phyloP scores from a whole-genome alignment of 2,329 filamentous ascomycete genomes.

The Huntiella omanensis region DNA sequence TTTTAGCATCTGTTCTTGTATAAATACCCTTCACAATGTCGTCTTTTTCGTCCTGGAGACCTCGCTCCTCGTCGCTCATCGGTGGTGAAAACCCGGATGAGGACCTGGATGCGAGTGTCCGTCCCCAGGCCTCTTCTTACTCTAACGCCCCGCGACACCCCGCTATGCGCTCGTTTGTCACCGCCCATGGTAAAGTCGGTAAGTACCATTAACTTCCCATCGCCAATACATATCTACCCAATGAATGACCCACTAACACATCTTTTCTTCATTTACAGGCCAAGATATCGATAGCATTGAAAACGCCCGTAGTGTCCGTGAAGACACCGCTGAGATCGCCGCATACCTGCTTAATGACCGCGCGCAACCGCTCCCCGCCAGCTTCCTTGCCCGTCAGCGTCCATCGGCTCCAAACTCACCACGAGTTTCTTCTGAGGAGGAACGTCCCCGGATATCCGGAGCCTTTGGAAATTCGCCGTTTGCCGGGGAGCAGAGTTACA shows the following conservation, averaged over 20 bases:
- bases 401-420: conserved; percentile 17
- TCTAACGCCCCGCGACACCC: conserved; percentile 20
- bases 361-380: conserved; percentile 18
- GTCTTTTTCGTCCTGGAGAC: conserved; percentile 29
- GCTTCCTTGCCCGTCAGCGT: conserved; percentile 16
- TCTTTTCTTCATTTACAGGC: background rate
- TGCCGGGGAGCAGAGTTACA: background rate
- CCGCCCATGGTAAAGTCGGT: conserved; percentile 41
- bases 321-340: conserved; percentile 74
- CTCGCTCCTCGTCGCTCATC: conserved; percentile 16
- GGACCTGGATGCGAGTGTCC: conserved; percentile 10
- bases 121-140: conserved; percentile 11
- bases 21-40: conserved; percentile 3
- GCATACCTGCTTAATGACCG: conserved; percentile 59
- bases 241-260: background rate
- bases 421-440: conserved; percentile 15
- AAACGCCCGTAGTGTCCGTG: conserved; percentile 61
- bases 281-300: conserved; percentile 46
- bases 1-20: background rate
- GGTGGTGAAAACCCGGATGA: conserved; percentile 13
- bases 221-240: background rate
- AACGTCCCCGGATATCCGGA: conserved; percentile 5
- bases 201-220: conserved; percentile 14
- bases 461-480: background rate
- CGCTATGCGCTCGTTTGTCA: conserved; percentile 53